phyloP scores from a whole-genome alignment of 805 yeast genomes.

The Candida nemodendra region DNA sequence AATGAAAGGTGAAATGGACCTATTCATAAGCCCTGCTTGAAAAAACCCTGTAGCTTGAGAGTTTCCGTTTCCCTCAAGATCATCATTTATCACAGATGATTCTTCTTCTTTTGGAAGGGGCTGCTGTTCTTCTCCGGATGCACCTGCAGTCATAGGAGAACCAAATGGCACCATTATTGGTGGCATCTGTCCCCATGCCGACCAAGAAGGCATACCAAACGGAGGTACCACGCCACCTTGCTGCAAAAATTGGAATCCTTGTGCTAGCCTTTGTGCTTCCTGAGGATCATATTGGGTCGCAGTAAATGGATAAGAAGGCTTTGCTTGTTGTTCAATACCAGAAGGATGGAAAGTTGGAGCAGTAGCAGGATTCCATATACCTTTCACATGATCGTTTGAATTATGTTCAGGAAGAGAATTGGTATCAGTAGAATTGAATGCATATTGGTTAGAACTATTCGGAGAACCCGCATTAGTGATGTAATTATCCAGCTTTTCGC shows the following conservation, averaged over 20 bases:
- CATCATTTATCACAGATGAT: slow-evolving; percentile 7
- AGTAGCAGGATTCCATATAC: slow-evolving; percentile 67
- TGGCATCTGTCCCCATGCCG: slow-evolving; percentile 15
- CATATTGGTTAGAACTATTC: slow-evolving; percentile 27
- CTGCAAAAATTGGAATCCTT: slow-evolving; percentile 10
- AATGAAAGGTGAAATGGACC: slow-evolving; percentile 40
- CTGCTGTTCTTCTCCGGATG: not conserved
- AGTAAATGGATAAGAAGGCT: slow-evolving; percentile 10
- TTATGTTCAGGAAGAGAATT: slow-evolving; percentile 35
- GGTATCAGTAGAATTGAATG: slow-evolving; percentile 28
- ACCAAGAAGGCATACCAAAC: slow-evolving; percentile 18
- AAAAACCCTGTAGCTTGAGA: slow-evolving; percentile 12
- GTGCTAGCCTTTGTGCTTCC: slow-evolving; percentile 8
- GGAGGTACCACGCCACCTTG: slow-evolving; percentile 18
- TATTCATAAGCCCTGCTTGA: slow-evolving; percentile 23
- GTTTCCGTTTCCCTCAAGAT: not conserved
- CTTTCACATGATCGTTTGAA: slow-evolving; percentile 29
- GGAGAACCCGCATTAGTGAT: slow-evolving; percentile 31
- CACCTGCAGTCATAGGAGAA: slow-evolving; percentile 3
- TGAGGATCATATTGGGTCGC: slow-evolving; percentile 18
- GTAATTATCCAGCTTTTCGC: slow-evolving; percentile 64
- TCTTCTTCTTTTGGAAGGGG: slow-evolving; percentile 4
- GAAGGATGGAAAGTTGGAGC: slow-evolving; percentile 59
- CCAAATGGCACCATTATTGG: slow-evolving; percentile 14
- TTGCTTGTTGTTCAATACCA: slow-evolving; percentile 22